Percentiles rank a stretch among this genome's conserved stretches.
phyloP scores from a whole-genome alignment of 163 green algal species.

The Scenedesmus sp. region DNA sequence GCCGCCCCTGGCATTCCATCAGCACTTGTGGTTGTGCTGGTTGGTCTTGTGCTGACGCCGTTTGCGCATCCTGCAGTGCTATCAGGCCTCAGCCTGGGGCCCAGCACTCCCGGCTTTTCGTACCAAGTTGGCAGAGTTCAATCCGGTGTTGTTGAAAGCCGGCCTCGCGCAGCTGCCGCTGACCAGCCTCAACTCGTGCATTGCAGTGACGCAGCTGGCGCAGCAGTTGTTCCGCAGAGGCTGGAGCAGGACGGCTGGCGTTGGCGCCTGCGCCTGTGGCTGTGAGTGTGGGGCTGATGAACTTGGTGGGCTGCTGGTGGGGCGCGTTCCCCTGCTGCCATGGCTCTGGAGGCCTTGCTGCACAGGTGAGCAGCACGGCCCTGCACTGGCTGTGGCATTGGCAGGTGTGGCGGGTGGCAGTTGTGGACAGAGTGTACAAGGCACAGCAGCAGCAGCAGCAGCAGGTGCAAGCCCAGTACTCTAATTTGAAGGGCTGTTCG shows the following conservation, averaged over 20 bases:
- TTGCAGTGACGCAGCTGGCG: constrained; percentile 82
- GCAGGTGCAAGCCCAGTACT: neutral
- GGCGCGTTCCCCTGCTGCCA: constrained; percentile 87
- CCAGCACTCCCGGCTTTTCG: constrained; percentile 43
- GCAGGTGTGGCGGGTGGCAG: no score
- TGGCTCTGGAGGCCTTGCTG: constrained; percentile 84
- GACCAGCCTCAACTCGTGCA: constrained; percentile 88
- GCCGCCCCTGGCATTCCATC: constrained; percentile 51
- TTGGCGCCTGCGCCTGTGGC: constrained; percentile 63
- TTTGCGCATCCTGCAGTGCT: constrained; percentile 43
- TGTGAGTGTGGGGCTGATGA: constrained; percentile 81
- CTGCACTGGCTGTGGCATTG: neutral
- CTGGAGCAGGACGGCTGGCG: constrained; percentile 21
- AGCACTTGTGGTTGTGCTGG: constrained; percentile 67
- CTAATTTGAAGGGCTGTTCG: no score
- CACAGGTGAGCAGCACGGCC: constrained; percentile 59
- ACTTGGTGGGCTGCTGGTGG: constrained; percentile 81
- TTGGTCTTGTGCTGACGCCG: constrained; percentile 72
- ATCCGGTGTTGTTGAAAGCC: constrained; percentile 27
- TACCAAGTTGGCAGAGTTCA: constrained; percentile 47
- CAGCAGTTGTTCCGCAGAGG: constrained; percentile 67
- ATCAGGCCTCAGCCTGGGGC: constrained; percentile 48
- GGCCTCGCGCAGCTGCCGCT: constrained; percentile 85
- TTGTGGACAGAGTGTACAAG: no score
- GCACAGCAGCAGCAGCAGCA: neutral